Conservation (phyloP, 495 filamentous ascomycete genomes). For the Penicillium alfredii region DNA sequence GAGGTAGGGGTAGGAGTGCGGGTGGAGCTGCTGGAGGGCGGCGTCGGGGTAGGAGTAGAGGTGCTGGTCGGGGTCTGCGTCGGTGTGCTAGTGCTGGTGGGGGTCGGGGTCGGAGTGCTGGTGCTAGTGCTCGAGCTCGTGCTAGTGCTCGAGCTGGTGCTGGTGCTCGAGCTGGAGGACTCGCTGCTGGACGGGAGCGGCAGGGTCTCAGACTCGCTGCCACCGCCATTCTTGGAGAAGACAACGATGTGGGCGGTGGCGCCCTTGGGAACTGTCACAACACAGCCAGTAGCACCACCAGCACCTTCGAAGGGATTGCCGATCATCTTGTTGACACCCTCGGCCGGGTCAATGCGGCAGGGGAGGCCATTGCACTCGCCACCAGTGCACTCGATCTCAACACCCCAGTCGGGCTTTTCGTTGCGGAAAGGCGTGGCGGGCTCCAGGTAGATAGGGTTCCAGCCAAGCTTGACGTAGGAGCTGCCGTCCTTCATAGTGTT, state of each 20-base stretch:
- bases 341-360: conserved; percentile 67
- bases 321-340: conserved; percentile 54
- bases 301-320: conserved; percentile 51
- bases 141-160: conserved; percentile 10
- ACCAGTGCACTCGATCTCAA: conserved; percentile 65
- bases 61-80: conserved; percentile 21
- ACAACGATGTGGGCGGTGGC: conserved; percentile 63
- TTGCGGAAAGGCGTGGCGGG: conserved; percentile 50
- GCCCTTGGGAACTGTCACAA: conserved; percentile 70
- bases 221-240: conserved; percentile 37
- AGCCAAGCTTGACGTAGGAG: conserved; percentile 72
- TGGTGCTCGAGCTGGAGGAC: conserved; percentile 16
- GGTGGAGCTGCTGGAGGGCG: conserved; percentile 19
- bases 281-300: conserved; percentile 68
- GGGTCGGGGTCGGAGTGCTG: conserved; percentile 9
- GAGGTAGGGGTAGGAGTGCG: conserved; percentile 19
- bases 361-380: conserved; percentile 66
- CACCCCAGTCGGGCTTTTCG: conserved; percentile 57
- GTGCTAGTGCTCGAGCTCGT: too few species aligned
- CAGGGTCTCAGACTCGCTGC: conserved; percentile 12
- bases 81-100: conserved; percentile 10
- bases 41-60: conserved; percentile 14
- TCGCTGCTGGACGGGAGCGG: conserved; percentile 13
- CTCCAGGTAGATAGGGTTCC: conserved; percentile 71
- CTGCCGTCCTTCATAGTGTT: conserved; percentile 60